A percentile compares a stretch with the other conserved stretches of the same genome.
Evolutionary conservation across 108 stramenopile genomes (phyloP).

Genomic region (Nannochloropsis gaditana): DNA sequence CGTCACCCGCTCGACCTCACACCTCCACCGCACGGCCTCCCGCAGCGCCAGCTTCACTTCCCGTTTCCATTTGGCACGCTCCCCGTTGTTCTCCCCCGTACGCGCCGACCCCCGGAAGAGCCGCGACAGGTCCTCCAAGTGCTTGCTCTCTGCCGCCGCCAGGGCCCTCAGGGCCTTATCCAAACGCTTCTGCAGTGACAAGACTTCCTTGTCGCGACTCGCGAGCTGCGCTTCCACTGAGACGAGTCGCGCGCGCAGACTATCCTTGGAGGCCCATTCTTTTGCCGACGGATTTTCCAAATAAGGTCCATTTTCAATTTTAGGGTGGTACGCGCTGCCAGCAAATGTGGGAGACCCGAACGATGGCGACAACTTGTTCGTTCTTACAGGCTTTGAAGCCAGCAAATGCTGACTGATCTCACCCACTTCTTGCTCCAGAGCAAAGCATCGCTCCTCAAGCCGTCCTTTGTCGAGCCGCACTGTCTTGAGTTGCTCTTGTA

Average conservation of each 20-base stretch:
- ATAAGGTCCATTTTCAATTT: too few species aligned
- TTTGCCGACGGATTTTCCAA: neutral
- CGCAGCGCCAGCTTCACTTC: neutral
- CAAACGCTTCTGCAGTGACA: neutral
- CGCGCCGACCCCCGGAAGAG: neutral
- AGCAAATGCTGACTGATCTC: neutral
- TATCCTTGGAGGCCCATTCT: neutral
- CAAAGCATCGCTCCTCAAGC: neutral
- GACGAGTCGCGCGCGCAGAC: neutral
- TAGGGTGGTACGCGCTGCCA: too few species aligned
- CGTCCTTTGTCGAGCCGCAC: neutral
- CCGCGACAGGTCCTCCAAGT: neutral
- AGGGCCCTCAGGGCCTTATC: neutral
- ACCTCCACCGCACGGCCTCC: neutral
- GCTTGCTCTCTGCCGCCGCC: neutral
- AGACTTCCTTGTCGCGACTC: constrained; percentile 1
- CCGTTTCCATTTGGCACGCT: neutral
- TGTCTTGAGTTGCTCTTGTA: neutral
- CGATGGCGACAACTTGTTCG: too few species aligned
- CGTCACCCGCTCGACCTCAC: neutral
- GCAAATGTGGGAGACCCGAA: too few species aligned
- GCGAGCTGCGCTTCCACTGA: neutral
- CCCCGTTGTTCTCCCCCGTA: neutral
- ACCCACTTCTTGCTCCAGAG: neutral
- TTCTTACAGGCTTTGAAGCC: too few species aligned